These are phyloP conservation scores for Parasarocladium wereldwijsianum DNA, from an alignment of 2,329 filamentous ascomycete genomes.

Conservation along the genomic window DNA sequence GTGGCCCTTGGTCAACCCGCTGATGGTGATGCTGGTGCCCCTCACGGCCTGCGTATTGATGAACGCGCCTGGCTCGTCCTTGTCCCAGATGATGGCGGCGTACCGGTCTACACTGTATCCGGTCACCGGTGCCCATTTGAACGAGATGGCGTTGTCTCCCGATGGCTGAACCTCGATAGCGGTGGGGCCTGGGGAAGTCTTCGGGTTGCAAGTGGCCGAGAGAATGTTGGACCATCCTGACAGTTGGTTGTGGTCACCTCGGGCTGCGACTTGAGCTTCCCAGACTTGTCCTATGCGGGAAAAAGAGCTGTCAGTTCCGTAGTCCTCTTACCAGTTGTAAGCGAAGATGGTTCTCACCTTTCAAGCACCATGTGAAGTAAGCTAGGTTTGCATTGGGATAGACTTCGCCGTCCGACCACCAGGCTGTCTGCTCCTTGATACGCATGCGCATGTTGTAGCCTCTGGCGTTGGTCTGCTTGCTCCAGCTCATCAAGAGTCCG, in stretches of 20 bases:
- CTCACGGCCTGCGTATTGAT: background rate
- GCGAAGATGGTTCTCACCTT: background rate
- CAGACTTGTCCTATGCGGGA: background rate
- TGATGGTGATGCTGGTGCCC: background rate
- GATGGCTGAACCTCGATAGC: background rate
- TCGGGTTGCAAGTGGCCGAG: background rate
- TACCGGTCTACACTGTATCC: background rate
- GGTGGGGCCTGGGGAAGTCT: conserved; percentile 1
- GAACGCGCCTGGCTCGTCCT: background rate
- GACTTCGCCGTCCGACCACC: background rate
- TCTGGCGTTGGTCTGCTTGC: background rate
- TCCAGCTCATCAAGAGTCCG: background rate
- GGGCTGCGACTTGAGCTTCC: background rate
- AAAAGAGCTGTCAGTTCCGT: background rate
- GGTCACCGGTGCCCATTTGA: background rate
- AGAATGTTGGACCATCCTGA: background rate
- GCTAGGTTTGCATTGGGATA: background rate
- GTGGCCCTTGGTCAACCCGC: background rate
- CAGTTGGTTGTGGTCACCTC: background rate
- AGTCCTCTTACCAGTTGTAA: background rate
- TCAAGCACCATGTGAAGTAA: conserved; percentile 1
- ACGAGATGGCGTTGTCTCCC: background rate
- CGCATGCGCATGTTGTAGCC: background rate
- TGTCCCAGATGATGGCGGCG: conserved; percentile 1
- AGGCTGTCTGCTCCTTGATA: background rate